These are phyloP conservation scores for Exophiala dermatitidis DNA, from an alignment of 2,329 filamentous ascomycete species.

Conservation along the genomic window DNA sequence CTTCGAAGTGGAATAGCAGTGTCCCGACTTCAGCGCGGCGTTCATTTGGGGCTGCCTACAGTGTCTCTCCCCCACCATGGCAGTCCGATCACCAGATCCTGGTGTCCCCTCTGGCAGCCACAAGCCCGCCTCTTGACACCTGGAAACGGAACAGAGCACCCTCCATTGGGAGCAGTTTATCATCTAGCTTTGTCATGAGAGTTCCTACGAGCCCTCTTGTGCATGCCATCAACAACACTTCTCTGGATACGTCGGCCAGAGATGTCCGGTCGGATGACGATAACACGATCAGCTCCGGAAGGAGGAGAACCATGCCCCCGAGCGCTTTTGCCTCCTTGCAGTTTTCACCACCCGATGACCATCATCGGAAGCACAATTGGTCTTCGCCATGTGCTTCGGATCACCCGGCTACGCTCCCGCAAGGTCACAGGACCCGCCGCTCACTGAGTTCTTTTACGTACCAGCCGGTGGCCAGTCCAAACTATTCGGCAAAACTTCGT, in stretches of 20 bases:
- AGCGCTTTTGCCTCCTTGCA: constrained; percentile 48
- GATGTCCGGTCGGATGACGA: constrained; percentile 29
- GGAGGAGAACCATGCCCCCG: constrained; percentile 67
- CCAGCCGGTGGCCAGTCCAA: constrained; percentile 43
- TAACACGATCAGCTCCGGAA: constrained; percentile 33
- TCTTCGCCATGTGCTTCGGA: constrained; percentile 45
- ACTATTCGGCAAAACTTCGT: constrained; percentile 46
- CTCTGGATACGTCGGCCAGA: constrained; percentile 58
- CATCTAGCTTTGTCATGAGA: constrained; percentile 74
- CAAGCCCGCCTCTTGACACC: constrained; percentile 1
- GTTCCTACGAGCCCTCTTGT: constrained; percentile 88
- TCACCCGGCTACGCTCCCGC: constrained; percentile 38
- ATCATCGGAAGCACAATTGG: constrained; percentile 36
- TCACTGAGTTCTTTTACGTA: constrained; percentile 59
- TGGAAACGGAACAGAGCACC: constrained; percentile 42
- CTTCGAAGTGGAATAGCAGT: not conserved
- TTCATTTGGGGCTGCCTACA: not conserved
- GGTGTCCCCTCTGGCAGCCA: not conserved
- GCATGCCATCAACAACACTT: constrained; percentile 77
- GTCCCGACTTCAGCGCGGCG: constrained; percentile 1
- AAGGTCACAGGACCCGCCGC: constrained; percentile 64
- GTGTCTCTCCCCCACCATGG: constrained; percentile 8
- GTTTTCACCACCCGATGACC: constrained; percentile 33
- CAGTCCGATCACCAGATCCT: constrained; percentile 29
- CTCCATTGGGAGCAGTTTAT: constrained; percentile 63